Evolutionary conservation across 2,329 filamentous ascomycete species (phyloP), one percentile per base, ranked within the genome.

Genomic region (Trichoderma lentiforme): DNA sequence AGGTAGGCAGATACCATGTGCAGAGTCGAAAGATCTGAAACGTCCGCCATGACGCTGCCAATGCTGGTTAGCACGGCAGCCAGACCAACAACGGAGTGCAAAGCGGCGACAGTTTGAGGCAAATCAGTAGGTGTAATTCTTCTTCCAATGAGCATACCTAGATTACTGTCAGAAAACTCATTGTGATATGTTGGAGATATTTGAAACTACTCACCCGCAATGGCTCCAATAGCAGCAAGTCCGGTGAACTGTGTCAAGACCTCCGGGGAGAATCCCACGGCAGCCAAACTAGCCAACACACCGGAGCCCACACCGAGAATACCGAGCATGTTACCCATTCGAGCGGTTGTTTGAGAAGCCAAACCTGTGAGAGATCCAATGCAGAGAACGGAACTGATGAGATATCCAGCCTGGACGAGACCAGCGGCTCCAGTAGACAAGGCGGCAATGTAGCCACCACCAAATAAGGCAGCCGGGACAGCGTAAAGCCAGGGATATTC

Each of bases 401-500:
- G 87, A 77, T 97, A 97, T 0, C 94, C 94, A 2, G 93, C 94
- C 79, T 97, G 93, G 0, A 97, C 92, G 1, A 97, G 86, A 57
- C 94, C 94, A 32, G 92, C 92, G 79, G 94, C 92, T 1, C 93
- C 94, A 14, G 93, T 95, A 11, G 89, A 90, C 3, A 93, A 92
- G 28, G 94, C 93, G 34, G 91, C 93, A 64, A 97, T 78, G 78
- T 93, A 97, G 0, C 94, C 94, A 39, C 92, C 93, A 3, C 92
- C 92, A 75, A 95, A 97, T 0, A 97, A 77, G 3, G 89, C 83
- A 18, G 89, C 94, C 0, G 94, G 94, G 71, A 97, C 84, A 1
- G 90, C 92, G 77, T 96, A 97, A 1, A 97, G 84, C 92, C 93
- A 97, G 0, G 93, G 92, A 75, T 95, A 97, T 79, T 97, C 94